Percentiles rank a stretch among this genome's conserved stretches.
phyloP scores from a whole-genome alignment of 768 basidiomycete species.

The Russula emetica region DNA sequence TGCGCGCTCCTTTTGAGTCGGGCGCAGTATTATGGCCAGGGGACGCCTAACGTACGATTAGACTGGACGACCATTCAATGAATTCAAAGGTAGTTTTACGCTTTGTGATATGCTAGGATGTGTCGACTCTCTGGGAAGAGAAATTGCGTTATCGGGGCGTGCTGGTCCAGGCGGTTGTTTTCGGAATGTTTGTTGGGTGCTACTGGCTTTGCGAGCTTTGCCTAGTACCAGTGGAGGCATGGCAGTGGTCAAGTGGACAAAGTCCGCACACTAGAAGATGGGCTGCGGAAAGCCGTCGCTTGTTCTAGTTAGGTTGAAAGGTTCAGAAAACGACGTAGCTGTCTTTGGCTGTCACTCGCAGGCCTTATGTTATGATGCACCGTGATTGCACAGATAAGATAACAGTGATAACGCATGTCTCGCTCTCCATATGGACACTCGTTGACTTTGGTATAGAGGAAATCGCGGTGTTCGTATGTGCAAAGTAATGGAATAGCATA shows the following conservation, averaged over 20 bases:
- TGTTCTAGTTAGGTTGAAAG: neutral
- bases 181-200: slow-evolving; percentile 6
- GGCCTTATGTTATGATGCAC: neutral
- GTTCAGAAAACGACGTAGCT: neutral
- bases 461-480: neutral
- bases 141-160: neutral
- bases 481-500: neutral
- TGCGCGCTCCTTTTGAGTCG: neutral
- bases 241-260: too few species aligned
- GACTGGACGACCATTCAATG: neutral
- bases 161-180: neutral
- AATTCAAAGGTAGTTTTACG: neutral
- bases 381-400: neutral
- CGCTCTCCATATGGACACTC: neutral
- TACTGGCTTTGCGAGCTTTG: slow-evolving; percentile 16
- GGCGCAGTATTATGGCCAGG: neutral
- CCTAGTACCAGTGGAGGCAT: slow-evolving; percentile 3
- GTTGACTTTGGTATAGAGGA: neutral
- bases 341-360: neutral
- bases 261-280: neutral
- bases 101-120: neutral
- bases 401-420: neutral
- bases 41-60: slow-evolving; percentile 10
- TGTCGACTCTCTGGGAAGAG: slow-evolving; percentile 7
- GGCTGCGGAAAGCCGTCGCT: neutral